Evolutionary conservation across 2,329 filamentous ascomycete species (phyloP).

Genomic region (Alternaria ethzedia): DNA sequence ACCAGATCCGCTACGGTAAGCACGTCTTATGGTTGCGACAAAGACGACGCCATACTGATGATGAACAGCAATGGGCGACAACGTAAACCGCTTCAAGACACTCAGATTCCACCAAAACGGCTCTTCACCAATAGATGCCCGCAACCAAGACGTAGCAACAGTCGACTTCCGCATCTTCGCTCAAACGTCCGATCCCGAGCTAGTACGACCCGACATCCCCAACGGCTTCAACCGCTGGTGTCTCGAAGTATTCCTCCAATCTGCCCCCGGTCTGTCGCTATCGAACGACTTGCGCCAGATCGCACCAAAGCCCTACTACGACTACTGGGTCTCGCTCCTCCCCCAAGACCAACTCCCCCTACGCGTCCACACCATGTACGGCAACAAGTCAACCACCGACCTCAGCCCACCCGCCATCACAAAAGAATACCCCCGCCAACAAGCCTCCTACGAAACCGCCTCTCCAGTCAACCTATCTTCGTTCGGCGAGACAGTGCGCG

Average conservation of each 20-base stretch:
- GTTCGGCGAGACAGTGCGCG: constrained; percentile 34
- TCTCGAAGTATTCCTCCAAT: constrained; percentile 46
- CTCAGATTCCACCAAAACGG: constrained; percentile 43
- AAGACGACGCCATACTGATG: too few relatives aligned
- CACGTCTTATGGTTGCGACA: background rate
- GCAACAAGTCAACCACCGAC: background rate
- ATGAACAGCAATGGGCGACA: constrained; percentile 29
- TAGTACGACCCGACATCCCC: constrained; percentile 31
- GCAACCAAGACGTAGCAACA: constrained; percentile 45
- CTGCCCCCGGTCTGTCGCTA: constrained; percentile 50
- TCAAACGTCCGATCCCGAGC: constrained; percentile 26
- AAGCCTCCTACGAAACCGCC: constrained; percentile 40
- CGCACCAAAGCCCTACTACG: constrained; percentile 33
- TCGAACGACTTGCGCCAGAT: constrained; percentile 31
- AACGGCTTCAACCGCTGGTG: constrained; percentile 36
- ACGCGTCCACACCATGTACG: constrained; percentile 24
- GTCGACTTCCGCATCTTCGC: constrained; percentile 46
- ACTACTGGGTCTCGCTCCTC: constrained; percentile 35
- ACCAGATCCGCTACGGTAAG: constrained; percentile 27
- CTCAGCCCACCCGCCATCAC: constrained; percentile 22
- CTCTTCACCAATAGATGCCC: constrained; percentile 30
- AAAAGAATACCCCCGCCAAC: constrained; percentile 23
- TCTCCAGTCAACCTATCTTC: constrained; percentile 10
- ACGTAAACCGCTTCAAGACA: constrained; percentile 22
- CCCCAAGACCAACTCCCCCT: constrained; percentile 29